Conservation (phyloP, 2,329 filamentous ascomycete species). For the Pseudodiploospora longispora region DNA sequence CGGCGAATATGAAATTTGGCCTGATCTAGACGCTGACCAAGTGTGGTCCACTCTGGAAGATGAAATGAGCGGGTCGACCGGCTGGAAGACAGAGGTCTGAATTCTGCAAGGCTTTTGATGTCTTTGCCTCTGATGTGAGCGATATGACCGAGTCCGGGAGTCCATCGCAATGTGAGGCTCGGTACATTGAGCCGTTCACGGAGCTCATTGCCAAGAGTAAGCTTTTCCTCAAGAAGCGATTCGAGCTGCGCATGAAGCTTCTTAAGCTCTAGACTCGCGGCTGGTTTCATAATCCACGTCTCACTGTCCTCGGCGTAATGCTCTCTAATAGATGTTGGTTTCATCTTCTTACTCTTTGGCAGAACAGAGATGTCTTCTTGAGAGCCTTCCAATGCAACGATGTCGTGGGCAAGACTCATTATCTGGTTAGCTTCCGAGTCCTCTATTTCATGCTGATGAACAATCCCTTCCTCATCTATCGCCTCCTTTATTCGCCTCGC, state of each 20-base stretch:
- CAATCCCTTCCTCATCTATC: slow-evolving; percentile 89
- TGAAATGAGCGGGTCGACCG: slow-evolving; percentile 83
- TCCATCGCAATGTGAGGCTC: slow-evolving; percentile 75
- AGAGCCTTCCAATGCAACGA: slow-evolving; percentile 58
- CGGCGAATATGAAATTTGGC: slow-evolving; percentile 67
- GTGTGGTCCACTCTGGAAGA: slow-evolving; percentile 70
- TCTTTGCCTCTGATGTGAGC: slow-evolving; percentile 85
- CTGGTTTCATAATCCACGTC: slow-evolving; percentile 57
- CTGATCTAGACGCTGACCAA: slow-evolving; percentile 75
- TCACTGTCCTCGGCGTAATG: slow-evolving; percentile 53
- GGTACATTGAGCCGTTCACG: slow-evolving; percentile 52
- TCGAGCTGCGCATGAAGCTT: slow-evolving; percentile 62
- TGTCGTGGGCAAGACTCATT: slow-evolving; percentile 63
- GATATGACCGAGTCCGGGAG: slow-evolving; percentile 78
- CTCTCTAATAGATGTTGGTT: slow-evolving; percentile 41
- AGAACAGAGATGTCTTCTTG: slow-evolving; percentile 46
- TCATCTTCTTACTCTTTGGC: slow-evolving; percentile 45
- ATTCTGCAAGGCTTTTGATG: slow-evolving; percentile 28
- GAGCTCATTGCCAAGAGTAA: slow-evolving; percentile 50
- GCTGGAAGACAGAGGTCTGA: slow-evolving; percentile 58
- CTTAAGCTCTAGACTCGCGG: slow-evolving; percentile 58
- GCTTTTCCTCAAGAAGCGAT: slow-evolving; percentile 51
- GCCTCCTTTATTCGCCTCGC: slow-evolving; percentile 64
- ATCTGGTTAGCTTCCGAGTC: slow-evolving; percentile 64
- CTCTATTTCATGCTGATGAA: slow-evolving; percentile 68